A percentile compares a stretch with the other conserved stretches of the same genome.
These are phyloP conservation scores for Pulveroboletus sp. DNA, from an alignment of 768 basidiomycete genomes.

Conservation along the genomic window DNA sequence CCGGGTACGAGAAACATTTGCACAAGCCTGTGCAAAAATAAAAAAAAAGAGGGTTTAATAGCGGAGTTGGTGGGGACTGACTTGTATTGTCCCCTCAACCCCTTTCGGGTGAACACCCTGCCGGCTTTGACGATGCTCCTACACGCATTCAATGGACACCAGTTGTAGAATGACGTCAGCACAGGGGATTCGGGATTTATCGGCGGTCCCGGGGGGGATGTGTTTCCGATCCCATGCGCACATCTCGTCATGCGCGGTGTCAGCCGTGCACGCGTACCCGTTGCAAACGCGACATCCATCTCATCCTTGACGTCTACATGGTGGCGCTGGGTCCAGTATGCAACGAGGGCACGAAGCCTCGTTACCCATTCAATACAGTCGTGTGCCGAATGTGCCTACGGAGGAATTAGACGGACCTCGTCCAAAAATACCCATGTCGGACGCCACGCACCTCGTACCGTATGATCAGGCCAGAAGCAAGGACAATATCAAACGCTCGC, in stretches of 20 bases:
- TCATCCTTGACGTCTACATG: constrained; percentile 73
- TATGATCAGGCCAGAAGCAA: constrained; percentile 64
- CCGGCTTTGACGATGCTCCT: constrained; percentile 72
- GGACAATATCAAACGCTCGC: constrained; percentile 75
- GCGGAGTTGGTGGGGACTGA: constrained; percentile 34
- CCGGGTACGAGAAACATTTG: constrained; percentile 77
- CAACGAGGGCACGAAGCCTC: constrained; percentile 62
- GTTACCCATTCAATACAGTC: constrained; percentile 86
- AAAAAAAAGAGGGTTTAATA: not conserved
- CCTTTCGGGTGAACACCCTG: constrained; percentile 68
- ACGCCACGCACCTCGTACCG: constrained; percentile 68
- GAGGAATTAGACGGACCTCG: not conserved
- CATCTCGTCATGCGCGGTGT: constrained; percentile 48
- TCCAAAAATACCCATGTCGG: not conserved
- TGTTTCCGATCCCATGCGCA: constrained; percentile 35
- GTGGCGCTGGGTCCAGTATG: constrained; percentile 81
- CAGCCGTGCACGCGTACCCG: constrained; percentile 49
- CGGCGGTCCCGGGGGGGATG: constrained; percentile 49
- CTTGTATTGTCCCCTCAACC: constrained; percentile 76
- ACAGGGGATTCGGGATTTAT: constrained; percentile 54
- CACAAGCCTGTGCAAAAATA: constrained; percentile 44
- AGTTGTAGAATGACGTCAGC: constrained; percentile 71
- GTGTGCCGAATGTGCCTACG: constrained; percentile 59
- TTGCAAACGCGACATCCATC: constrained; percentile 68
- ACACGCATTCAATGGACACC: constrained; percentile 84